phyloP scores from a whole-genome alignment of 2,329 filamentous ascomycete genomes.

The Arthrobotrys megalospora region DNA sequence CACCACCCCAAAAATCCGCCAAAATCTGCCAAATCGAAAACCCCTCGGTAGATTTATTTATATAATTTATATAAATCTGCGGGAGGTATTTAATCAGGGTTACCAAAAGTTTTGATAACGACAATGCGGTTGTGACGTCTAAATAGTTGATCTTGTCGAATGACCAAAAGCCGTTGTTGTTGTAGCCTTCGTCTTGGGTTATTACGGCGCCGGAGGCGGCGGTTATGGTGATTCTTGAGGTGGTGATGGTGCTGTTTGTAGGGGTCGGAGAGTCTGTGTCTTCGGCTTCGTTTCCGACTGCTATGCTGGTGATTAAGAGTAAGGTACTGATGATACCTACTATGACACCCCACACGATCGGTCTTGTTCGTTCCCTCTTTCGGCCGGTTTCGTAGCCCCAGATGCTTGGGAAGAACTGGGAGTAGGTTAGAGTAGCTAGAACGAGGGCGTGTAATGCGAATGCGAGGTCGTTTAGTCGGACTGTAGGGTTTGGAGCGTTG shows the following conservation, averaged over 20 bases:
- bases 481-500: conserved; percentile 81
- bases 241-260: neutral
- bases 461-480: conserved; percentile 88
- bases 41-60: conserved; percentile 85
- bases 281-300: conserved; percentile 60
- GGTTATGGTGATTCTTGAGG: conserved; percentile 44
- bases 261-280: conserved; percentile 63
- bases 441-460: conserved; percentile 87
- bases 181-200: conserved; percentile 64
- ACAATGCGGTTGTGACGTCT: conserved; percentile 72
- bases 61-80: conserved; percentile 85
- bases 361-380: conserved; percentile 74
- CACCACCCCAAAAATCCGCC: conserved; percentile 84
- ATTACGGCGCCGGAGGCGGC: conserved; percentile 67
- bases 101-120: conserved; percentile 89
- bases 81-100: conserved; percentile 95
- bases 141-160: conserved; percentile 70
- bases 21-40: conserved; percentile 90
- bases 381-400: conserved; percentile 78
- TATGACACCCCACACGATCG: conserved; percentile 74
- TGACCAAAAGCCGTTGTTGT: conserved; percentile 56
- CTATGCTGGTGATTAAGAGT: conserved; percentile 70
- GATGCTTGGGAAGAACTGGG: conserved; percentile 79
- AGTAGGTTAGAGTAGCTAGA: conserved; percentile 80
- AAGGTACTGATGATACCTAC: conserved; percentile 77